A percentile compares a stretch with the other conserved stretches of the same genome.
Evolutionary conservation across 2,329 filamentous ascomycete genomes (phyloP).

Genomic region (Exophiala sp.): DNA sequence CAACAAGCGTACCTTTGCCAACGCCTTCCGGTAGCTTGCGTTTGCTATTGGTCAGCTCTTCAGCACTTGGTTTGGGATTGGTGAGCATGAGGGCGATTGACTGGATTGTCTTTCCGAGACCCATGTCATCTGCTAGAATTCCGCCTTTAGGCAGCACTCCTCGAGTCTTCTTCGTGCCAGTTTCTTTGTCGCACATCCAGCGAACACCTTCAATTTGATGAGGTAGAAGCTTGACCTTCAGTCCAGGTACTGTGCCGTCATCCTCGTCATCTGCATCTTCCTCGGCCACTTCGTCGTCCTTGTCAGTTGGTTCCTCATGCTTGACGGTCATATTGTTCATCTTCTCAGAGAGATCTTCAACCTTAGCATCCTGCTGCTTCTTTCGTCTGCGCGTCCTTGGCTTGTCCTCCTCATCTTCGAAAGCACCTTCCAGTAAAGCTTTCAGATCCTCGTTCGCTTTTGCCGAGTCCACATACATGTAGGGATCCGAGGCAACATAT

Average conservation of each 20-base stretch:
- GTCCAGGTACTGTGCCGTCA: slow-evolving; percentile 68
- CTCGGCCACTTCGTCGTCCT: slow-evolving; percentile 35
- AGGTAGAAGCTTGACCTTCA: slow-evolving; percentile 82
- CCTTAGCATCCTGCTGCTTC: slow-evolving; percentile 38
- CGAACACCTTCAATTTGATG: slow-evolving; percentile 91
- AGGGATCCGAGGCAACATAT: slow-evolving; percentile 55
- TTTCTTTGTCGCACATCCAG: slow-evolving; percentile 94
- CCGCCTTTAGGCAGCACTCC: slow-evolving; percentile 80
- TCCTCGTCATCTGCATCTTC: slow-evolving; percentile 53
- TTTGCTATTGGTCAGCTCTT: slow-evolving; percentile 41
- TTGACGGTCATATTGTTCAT: slow-evolving; percentile 42
- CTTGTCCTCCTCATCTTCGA: slow-evolving; percentile 48
- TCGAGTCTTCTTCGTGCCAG: slow-evolving; percentile 77
- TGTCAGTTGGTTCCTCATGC: slow-evolving; percentile 28
- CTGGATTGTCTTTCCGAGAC: slow-evolving; percentile 92
- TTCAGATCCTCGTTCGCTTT: slow-evolving; percentile 54
- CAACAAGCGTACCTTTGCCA: slow-evolving; percentile 79
- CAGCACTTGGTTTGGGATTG: slow-evolving; percentile 66
- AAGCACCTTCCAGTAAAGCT: slow-evolving; percentile 48
- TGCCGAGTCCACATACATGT: slow-evolving; percentile 47
- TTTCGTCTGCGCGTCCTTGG: slow-evolving; percentile 37
- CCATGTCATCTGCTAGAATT: slow-evolving; percentile 94
- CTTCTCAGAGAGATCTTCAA: slow-evolving; percentile 43
- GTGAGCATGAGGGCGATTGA: slow-evolving; percentile 82
- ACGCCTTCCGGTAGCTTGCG: slow-evolving; percentile 67